phyloP scores from a whole-genome alignment of 2,329 filamentous ascomycete species.

The Ophiostoma ips region DNA sequence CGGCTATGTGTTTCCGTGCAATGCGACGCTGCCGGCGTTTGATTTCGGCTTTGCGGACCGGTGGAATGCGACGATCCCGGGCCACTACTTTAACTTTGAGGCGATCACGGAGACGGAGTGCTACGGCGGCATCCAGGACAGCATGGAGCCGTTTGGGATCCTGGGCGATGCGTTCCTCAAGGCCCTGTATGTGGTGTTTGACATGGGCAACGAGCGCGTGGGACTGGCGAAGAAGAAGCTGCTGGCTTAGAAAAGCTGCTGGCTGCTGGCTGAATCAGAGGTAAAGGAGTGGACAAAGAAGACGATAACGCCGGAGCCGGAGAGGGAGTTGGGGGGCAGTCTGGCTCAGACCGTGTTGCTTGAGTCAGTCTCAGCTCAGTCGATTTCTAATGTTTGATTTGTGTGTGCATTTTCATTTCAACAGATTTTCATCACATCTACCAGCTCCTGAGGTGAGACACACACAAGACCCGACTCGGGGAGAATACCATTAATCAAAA shows the following conservation, averaged over 20 bases:
- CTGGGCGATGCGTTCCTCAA: conserved; percentile 72
- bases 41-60: conserved; percentile 32
- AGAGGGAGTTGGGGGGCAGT: too few relatives aligned
- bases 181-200: conserved; percentile 60
- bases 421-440: too few relatives aligned
- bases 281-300: background rate
- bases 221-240: conserved; percentile 33
- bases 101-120: conserved; percentile 43
- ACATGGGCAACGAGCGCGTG: conserved; percentile 33
- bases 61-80: conserved; percentile 34
- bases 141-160: conserved; percentile 41
- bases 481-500: too few relatives aligned
- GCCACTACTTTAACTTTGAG: conserved; percentile 31
- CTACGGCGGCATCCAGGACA: conserved; percentile 62
- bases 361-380: too few relatives aligned
- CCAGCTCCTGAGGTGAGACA: too few relatives aligned
- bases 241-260: conserved; percentile 7
- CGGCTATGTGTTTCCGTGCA: conserved; percentile 41
- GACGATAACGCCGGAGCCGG: too few relatives aligned
- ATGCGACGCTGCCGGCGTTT: conserved; percentile 33
- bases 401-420: too few relatives aligned
- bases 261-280: too few relatives aligned
- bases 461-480: too few relatives aligned
- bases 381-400: too few relatives aligned
- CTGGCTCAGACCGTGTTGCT: too few relatives aligned